Evolutionary conservation across 2,329 filamentous ascomycete species (phyloP).

Genomic region (Corinectria fuckeliana): DNA sequence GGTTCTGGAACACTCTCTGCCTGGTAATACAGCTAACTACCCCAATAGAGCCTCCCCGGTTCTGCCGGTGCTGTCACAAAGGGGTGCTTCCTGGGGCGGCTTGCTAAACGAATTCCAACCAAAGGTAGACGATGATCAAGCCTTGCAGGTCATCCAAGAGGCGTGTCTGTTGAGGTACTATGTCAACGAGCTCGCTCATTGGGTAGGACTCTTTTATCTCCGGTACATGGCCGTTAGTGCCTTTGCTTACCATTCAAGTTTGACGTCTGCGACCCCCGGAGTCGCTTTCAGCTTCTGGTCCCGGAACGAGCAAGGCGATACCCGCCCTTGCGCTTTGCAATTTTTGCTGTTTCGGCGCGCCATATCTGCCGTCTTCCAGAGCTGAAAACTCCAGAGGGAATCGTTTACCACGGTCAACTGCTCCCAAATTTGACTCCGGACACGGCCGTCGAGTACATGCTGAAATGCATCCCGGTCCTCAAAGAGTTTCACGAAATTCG

Average conservation of each 20-base stretch:
- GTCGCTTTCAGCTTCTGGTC: slow-evolving; percentile 21
- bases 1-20: background rate
- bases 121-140: background rate
- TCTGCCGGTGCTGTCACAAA: slow-evolving; percentile 1
- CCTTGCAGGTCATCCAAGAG: slow-evolving; percentile 18
- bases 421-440: slow-evolving; percentile 13
- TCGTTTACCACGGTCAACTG: slow-evolving; percentile 22
- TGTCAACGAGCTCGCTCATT: slow-evolving; percentile 24
- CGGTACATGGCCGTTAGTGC: rapidly evolving
- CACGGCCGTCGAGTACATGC: slow-evolving; percentile 31
- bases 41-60: background rate
- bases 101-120: slow-evolving; percentile 4
- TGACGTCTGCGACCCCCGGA: slow-evolving; percentile 23
- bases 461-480: slow-evolving; percentile 23
- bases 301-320: slow-evolving; percentile 26
- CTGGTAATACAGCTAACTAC: background rate
- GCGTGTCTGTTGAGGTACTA: slow-evolving; percentile 31
- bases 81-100: slow-evolving; percentile 21
- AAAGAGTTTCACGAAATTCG: slow-evolving; percentile 28
- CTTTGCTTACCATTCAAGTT: slow-evolving; percentile 4
- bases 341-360: slow-evolving; percentile 22
- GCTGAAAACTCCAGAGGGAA: slow-evolving; percentile 12
- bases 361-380: slow-evolving; percentile 20
- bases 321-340: slow-evolving; percentile 24
- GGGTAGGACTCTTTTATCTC: slow-evolving; percentile 4